Evolutionary conservation across 1,139 yeast genomes (phyloP).

Genomic region (Debaryomyces psychrophilus): DNA sequence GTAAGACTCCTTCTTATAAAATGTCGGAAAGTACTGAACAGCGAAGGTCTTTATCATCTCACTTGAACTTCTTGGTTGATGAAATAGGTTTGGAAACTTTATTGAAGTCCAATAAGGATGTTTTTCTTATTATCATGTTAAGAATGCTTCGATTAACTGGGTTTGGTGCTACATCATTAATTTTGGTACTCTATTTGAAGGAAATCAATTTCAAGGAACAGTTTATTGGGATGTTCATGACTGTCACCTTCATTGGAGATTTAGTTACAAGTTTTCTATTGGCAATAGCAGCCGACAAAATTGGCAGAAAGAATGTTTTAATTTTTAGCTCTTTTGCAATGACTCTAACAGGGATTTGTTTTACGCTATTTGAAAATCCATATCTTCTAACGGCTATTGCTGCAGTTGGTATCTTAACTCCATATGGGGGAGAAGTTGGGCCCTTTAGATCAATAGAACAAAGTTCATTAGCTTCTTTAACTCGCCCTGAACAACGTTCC

Average conservation of each 20-base stretch:
- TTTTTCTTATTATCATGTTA: slow-evolving; percentile 32
- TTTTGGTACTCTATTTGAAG: slow-evolving; percentile 40
- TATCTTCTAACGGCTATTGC: slow-evolving; percentile 29
- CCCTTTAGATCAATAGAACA: slow-evolving; percentile 48
- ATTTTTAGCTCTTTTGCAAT: slow-evolving; percentile 31
- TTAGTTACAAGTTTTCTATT: slow-evolving; percentile 36
- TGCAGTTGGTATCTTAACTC: slow-evolving; percentile 41
- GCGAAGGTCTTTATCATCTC: background rate
- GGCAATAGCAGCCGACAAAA: slow-evolving; percentile 35
- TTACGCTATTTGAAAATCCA: slow-evolving; percentile 26
- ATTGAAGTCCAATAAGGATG: slow-evolving; percentile 29
- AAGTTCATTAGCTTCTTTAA: slow-evolving; percentile 40
- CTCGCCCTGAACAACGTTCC: slow-evolving; percentile 32
- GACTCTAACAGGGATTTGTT: slow-evolving; percentile 35
- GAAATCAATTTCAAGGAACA: slow-evolving; percentile 34
- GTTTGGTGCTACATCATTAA: slow-evolving; percentile 46
- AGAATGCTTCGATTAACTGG: slow-evolving; percentile 43
- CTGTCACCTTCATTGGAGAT: slow-evolving; percentile 43
- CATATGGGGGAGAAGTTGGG: slow-evolving; percentile 49
- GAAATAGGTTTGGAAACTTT: slow-evolving; percentile 36
- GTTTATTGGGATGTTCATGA: slow-evolving; percentile 42
- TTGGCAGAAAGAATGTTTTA: slow-evolving; percentile 39
- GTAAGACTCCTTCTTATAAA: background rate
- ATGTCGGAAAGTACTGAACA: background rate
- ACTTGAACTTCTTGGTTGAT: slow-evolving; percentile 11